Evolutionary conservation across 179 eudicot genomes (phyloP).

Genomic region (Sideroxylon spinosum): DNA sequence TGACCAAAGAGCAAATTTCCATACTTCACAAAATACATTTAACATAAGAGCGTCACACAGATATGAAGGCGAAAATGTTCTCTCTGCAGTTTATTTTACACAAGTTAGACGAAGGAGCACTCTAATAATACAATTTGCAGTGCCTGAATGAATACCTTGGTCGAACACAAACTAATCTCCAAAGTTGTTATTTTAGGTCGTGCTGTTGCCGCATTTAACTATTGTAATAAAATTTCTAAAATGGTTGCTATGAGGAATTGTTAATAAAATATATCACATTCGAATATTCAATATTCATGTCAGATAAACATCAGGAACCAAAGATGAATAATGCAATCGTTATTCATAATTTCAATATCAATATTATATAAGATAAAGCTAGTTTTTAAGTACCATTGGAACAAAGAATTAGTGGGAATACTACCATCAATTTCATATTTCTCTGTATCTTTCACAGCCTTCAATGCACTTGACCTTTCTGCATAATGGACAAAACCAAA

Average conservation of each 20-base stretch:
- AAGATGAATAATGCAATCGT: not conserved
- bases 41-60: not conserved
- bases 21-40: not conserved
- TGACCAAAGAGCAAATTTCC: not conserved
- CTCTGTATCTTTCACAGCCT: conserved; percentile 84
- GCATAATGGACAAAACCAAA: conserved; percentile 90
- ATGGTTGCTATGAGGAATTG: not conserved
- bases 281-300: not conserved
- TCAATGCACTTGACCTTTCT: conserved; percentile 93
- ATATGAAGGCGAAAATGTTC: not conserved
- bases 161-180: not conserved
- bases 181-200: not conserved
- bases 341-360: not conserved
- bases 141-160: not conserved
- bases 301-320: not conserved
- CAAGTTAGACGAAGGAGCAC: not conserved
- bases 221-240: not conserved
- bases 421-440: conserved; percentile 88
- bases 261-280: not conserved
- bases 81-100: not conserved
- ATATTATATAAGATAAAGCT: not conserved
- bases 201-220: not conserved
- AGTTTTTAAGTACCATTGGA: not conserved
- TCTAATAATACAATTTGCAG: not conserved
- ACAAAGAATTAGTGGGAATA: conserved; percentile 9